Evolutionary conservation across 371 early-diverging fungal genomes (phyloP).

Genomic region (Smittium culicis): DNA sequence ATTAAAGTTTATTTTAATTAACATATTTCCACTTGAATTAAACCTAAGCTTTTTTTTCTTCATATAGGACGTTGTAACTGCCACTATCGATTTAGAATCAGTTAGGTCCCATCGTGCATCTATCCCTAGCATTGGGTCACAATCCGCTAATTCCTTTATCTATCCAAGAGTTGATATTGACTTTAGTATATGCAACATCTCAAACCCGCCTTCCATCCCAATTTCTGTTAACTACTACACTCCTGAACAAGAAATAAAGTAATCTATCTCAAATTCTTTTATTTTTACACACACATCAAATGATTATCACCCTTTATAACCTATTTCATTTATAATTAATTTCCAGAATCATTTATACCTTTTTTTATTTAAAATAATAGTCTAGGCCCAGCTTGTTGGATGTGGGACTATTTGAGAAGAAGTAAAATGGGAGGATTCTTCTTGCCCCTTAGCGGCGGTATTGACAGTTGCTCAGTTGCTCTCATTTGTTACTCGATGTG

Average conservation of each 20-base stretch:
- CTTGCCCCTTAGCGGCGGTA: constrained; percentile 90
- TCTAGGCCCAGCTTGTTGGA: constrained; percentile 93
- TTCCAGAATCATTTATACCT: constrained; percentile 17
- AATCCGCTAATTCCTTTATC: constrained; percentile 45
- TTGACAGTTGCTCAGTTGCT: constrained; percentile 91
- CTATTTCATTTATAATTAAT: constrained; percentile 2
- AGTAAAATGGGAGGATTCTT: constrained; percentile 84
- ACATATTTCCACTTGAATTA: neutral
- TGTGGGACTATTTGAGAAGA: constrained; percentile 95
- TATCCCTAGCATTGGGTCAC: constrained; percentile 57
- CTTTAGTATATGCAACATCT: constrained; percentile 19
- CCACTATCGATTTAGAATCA: constrained; percentile 80
- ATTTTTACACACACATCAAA: too few species aligned
- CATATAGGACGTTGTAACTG: constrained; percentile 62
- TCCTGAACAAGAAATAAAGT: constrained; percentile 11
- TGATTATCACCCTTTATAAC: too few species aligned
- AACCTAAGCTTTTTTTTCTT: constrained; percentile 33
- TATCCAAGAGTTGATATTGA: constrained; percentile 50
- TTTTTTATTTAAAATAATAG: constrained; percentile 4
- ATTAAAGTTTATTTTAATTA: too few species aligned
- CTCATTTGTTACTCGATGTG: constrained; percentile 91
- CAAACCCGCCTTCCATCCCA: neutral
- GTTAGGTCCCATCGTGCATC: constrained; percentile 69
- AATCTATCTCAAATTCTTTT: constrained; percentile 31
- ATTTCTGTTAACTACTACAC: neutral